These are phyloP conservation scores for Fusarium globosum DNA, from an alignment of 2,329 filamentous ascomycete species.

Conservation along the genomic window DNA sequence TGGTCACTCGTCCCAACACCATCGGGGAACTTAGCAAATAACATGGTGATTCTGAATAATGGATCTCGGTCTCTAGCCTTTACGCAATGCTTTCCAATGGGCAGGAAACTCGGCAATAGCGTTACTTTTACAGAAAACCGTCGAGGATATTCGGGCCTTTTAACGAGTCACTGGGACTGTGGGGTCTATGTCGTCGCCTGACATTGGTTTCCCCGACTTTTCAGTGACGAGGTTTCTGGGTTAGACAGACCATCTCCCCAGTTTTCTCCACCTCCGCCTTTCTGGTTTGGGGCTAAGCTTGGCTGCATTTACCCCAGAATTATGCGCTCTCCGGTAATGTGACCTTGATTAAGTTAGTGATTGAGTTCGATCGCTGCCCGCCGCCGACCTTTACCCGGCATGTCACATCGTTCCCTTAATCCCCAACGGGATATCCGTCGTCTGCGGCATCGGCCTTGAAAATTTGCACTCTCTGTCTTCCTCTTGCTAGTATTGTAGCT, in stretches of 20 bases:
- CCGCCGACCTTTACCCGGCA: background rate
- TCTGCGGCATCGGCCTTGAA: background rate
- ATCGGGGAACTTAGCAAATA: background rate
- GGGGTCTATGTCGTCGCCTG: background rate
- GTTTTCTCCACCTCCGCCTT: constrained; percentile 15
- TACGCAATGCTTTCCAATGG: constrained; percentile 10
- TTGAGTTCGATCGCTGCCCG: background rate
- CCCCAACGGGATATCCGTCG: background rate
- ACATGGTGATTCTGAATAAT: background rate
- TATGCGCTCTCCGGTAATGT: background rate
- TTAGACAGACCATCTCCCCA: constrained; percentile 2
- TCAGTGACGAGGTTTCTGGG: background rate
- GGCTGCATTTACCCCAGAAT: constrained; percentile 7
- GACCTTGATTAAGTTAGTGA: background rate
- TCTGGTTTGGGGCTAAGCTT: background rate
- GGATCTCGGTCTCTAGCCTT: background rate
- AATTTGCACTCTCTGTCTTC: background rate
- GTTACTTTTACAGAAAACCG: background rate
- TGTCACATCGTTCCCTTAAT: background rate
- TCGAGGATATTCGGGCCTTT: constrained; percentile 11
- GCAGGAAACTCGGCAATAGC: background rate
- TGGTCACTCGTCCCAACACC: background rate
- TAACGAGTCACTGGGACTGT: background rate
- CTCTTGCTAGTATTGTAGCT: accelerated
- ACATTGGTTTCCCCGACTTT: background rate